Conservation (phyloP, 768 basidiomycete species). For the Mycena polygramma region DNA sequence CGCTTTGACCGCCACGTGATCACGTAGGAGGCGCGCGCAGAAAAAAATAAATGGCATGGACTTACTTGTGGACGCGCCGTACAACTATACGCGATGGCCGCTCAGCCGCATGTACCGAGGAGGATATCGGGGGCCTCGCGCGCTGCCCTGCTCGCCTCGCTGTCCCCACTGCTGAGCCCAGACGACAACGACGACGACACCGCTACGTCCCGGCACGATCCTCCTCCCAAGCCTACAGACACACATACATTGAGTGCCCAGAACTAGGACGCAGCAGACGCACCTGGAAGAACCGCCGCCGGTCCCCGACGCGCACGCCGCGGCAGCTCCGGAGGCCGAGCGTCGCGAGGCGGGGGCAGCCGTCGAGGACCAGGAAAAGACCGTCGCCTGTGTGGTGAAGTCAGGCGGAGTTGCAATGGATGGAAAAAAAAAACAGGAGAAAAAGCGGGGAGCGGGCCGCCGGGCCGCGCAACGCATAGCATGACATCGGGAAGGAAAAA, state of each 20-base stretch:
- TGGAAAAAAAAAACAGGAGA: too few relatives aligned
- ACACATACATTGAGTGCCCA: background rate
- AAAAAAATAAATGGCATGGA: background rate
- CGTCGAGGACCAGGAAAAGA: conserved; percentile 69
- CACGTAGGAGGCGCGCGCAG: too few relatives aligned
- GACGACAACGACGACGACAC: background rate
- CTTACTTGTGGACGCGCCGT: background rate
- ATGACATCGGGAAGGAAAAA: background rate
- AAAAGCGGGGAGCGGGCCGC: too few relatives aligned
- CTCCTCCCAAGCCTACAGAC: conserved; percentile 32
- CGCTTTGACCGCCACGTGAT: too few relatives aligned
- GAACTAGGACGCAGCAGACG: conserved; percentile 1
- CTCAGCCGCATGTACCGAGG: too few relatives aligned
- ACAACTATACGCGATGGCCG: too few relatives aligned
- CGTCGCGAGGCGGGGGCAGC: conserved; percentile 64
- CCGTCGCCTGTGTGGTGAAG: conserved; percentile 57
- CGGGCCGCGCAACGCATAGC: too few relatives aligned
- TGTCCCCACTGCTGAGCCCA: too few relatives aligned
- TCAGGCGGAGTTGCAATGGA: too few relatives aligned
- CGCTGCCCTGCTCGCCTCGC: too few relatives aligned
- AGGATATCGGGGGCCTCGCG: too few relatives aligned
- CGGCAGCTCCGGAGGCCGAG: conserved; percentile 78
- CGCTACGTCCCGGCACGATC: conserved; percentile 13
- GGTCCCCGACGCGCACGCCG: conserved; percentile 68
- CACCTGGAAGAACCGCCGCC: conserved; percentile 78